A percentile compares a stretch with the other conserved stretches of the same genome.
phyloP scores from a whole-genome alignment of 1,284 basidiomycete genomes.

The Cutaneotrichosporon sp. region DNA sequence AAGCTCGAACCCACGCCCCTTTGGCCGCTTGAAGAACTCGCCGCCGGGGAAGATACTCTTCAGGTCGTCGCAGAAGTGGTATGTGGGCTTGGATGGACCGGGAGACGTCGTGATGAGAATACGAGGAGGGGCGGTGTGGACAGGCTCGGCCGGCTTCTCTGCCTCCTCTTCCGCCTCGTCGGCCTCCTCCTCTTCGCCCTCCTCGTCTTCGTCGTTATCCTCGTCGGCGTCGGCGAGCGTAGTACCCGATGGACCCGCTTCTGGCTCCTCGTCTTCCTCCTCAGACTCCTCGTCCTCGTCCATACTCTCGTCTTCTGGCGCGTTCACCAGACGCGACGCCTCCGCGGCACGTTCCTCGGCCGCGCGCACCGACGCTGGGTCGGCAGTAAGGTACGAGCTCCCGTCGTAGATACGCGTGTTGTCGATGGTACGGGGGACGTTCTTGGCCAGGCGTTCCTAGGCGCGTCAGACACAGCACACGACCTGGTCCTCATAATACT shows the following conservation, averaged over 20 bases:
- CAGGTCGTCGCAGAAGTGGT: slow-evolving; percentile 85
- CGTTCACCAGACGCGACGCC: slow-evolving; percentile 35
- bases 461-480: neutral
- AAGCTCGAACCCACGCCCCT: slow-evolving; percentile 88
- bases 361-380: slow-evolving; percentile 52
- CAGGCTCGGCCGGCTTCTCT: slow-evolving; percentile 12
- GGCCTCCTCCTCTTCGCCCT: slow-evolving; percentile 58
- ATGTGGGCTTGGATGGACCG: slow-evolving; percentile 76
- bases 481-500: neutral
- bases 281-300: slow-evolving; percentile 27
- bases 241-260: slow-evolving; percentile 38
- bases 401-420: slow-evolving; percentile 88
- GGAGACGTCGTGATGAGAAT: slow-evolving; percentile 85
- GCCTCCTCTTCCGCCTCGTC: slow-evolving; percentile 21
- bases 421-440: slow-evolving; percentile 86
- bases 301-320: slow-evolving; percentile 8
- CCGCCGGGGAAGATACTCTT: slow-evolving; percentile 90
- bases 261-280: slow-evolving; percentile 46
- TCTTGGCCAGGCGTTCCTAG: slow-evolving; percentile 73
- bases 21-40: slow-evolving; percentile 83
- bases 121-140: slow-evolving; percentile 64
- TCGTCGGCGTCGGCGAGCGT: slow-evolving; percentile 11
- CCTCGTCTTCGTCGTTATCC: slow-evolving; percentile 56
- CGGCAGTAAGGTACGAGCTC: slow-evolving; percentile 64
- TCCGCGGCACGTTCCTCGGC: slow-evolving; percentile 36